A percentile compares a stretch with the other conserved stretches of the same genome.
phyloP scores from a whole-genome alignment of 306 rosid species.

The Begonia fuchsioides region DNA sequence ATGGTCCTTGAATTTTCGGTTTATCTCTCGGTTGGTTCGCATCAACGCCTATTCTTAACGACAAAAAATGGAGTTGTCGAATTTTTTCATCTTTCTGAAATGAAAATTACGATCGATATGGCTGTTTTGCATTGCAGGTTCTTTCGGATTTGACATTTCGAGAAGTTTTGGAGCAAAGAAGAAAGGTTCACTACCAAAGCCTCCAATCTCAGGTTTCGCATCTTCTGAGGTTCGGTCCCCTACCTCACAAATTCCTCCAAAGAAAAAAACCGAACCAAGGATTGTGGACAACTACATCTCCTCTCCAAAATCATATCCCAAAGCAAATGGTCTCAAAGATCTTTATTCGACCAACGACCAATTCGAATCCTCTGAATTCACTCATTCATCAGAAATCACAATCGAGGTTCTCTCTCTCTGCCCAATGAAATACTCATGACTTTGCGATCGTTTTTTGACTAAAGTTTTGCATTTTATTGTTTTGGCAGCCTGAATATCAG shows the following conservation, averaged over 20 bases:
- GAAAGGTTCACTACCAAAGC: slow-evolving; percentile 33
- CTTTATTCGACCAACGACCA: slow-evolving; percentile 4
- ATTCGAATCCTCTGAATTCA: slow-evolving; percentile 7
- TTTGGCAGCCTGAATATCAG: slow-evolving; percentile 26
- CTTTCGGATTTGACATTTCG: slow-evolving; percentile 16
- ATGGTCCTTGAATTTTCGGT: too few species aligned
- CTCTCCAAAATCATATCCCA: slow-evolving; percentile 10
- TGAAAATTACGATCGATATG: neutral
- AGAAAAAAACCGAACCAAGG: slow-evolving; percentile 18
- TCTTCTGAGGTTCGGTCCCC: slow-evolving; percentile 36
- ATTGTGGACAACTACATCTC: neutral
- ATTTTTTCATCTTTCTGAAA: too few species aligned
- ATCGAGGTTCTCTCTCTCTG: slow-evolving; percentile 18
- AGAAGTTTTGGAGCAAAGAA: slow-evolving; percentile 14
- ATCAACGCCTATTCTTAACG: too few species aligned
- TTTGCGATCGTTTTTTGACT: neutral
- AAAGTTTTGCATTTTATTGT: slow-evolving; percentile 7
- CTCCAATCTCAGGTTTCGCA: slow-evolving; percentile 24
- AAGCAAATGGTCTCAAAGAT: slow-evolving; percentile 16
- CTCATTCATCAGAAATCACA: slow-evolving; percentile 18
- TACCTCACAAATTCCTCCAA: slow-evolving; percentile 17
- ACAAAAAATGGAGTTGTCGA: too few species aligned
- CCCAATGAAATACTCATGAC: neutral
- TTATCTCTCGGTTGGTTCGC: too few species aligned
- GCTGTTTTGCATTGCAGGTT: slow-evolving; percentile 19